phyloP scores from a whole-genome alignment of 2,329 filamentous ascomycete genomes.

The Penicillium nordicum region DNA sequence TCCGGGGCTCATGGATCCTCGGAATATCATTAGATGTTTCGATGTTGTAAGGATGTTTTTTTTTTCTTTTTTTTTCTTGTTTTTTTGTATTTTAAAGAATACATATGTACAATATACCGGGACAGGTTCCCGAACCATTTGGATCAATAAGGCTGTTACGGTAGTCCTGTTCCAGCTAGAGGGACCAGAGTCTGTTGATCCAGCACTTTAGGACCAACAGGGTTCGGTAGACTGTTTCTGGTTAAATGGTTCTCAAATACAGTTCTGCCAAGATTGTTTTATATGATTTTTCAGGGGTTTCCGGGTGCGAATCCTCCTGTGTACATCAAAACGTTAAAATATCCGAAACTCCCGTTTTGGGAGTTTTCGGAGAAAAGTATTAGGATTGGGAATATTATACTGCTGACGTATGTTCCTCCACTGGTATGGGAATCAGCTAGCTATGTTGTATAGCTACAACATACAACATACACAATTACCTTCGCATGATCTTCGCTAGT shows the following conservation, averaged over 20 bases:
- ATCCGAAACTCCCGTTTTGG: not conserved
- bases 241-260: not conserved
- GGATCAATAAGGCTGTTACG: conserved; percentile 5
- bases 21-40: not conserved
- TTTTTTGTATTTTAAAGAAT: not conserved
- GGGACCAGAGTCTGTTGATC: conserved; percentile 4
- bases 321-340: not conserved
- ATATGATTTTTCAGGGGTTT: not conserved
- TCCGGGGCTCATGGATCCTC: not conserved
- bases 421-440: not conserved
- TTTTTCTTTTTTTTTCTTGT: too few species aligned
- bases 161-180: conserved; percentile 8
- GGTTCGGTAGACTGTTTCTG: not conserved
- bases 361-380: not conserved
- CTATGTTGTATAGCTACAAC: not conserved
- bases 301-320: not conserved
- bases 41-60: not conserved
- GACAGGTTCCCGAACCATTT: not conserved
- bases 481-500: not conserved
- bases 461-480: too few species aligned
- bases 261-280: not conserved
- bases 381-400: not conserved
- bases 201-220: not conserved
- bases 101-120: not conserved
- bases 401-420: not conserved